phyloP scores from a whole-genome alignment of 2,329 filamentous ascomycete species.

The Fusarium armeniacum region DNA sequence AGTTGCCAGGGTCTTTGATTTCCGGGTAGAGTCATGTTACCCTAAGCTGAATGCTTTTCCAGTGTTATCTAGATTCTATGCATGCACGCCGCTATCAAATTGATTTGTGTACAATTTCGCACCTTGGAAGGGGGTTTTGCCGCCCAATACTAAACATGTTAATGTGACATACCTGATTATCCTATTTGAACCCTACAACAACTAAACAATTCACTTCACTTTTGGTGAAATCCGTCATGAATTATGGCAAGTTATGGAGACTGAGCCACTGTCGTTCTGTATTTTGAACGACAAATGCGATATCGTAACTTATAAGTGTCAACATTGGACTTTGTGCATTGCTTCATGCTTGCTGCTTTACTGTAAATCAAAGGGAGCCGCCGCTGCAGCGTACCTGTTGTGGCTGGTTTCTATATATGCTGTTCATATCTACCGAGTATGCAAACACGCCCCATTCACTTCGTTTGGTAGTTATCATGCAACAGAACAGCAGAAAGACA shows the following conservation, averaged over 20 bases:
- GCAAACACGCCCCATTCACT: constrained; percentile 8
- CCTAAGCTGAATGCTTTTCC: not conserved
- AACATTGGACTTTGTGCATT: not conserved
- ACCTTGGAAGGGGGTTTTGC: not conserved
- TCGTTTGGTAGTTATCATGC: constrained; percentile 8
- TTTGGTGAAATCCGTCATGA: not conserved
- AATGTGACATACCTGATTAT: not conserved
- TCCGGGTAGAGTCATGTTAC: not conserved
- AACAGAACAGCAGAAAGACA: constrained; percentile 9
- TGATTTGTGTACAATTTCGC: not conserved
- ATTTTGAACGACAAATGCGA: not conserved
- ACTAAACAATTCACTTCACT: no score
- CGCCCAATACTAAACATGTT: not conserved
- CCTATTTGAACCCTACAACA: not conserved
- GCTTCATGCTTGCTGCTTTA: constrained; percentile 15
- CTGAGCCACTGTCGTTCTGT: not conserved
- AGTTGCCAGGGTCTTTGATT: not conserved
- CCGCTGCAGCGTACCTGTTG: constrained; percentile 19
- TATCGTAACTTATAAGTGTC: not conserved
- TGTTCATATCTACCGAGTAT: constrained; percentile 11
- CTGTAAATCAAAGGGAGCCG: constrained; percentile 20
- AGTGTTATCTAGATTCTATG: constrained; percentile 26
- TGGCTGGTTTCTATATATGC: constrained; percentile 23
- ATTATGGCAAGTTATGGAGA: not conserved
- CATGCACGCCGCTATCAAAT: constrained; percentile 11